These are phyloP conservation scores for Pelargonium fulgidum DNA, from an alignment of 441 rosid species.

Conservation along the genomic window DNA sequence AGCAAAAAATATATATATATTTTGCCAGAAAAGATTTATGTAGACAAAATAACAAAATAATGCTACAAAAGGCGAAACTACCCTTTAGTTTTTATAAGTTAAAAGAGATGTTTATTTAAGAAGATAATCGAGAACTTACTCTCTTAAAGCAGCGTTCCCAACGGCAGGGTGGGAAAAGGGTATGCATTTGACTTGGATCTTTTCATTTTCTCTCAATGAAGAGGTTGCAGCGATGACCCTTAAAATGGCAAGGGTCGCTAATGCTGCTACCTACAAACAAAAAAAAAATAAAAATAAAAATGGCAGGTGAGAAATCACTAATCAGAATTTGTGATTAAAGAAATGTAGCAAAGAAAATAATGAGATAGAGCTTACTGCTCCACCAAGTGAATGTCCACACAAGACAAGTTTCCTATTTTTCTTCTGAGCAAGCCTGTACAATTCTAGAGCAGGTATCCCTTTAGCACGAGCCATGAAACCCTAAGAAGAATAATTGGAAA, in stretches of 20 bases:
- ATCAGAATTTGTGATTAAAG: not conserved
- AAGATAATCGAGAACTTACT: conserved; percentile 42
- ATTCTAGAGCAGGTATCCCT: conserved; percentile 94
- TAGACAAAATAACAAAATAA: conserved; percentile 11
- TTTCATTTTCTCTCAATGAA: conserved; percentile 57
- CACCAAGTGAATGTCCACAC: conserved; percentile 99
- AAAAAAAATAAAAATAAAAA: conserved; percentile 3
- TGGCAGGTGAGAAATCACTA: conserved; percentile 14
- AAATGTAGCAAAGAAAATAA: conserved; percentile 12
- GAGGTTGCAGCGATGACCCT: conserved; percentile 84
- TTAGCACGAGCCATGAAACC: conserved; percentile 98
- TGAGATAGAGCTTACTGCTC: conserved; percentile 59
- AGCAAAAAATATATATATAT: too few species aligned
- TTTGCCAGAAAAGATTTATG: conserved; percentile 8
- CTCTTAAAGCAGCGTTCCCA: conserved; percentile 94
- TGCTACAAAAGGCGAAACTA: conserved; percentile 6
- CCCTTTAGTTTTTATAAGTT: not conserved
- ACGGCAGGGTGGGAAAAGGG: conserved; percentile 97
- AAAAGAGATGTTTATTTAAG: not conserved
- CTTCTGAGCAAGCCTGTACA: conserved; percentile 90
- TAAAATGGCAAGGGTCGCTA: conserved; percentile 94
- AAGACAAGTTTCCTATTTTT: conserved; percentile 90
- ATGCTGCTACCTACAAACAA: conserved; percentile 67
- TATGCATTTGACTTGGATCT: conserved; percentile 76
- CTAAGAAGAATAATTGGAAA: conserved; percentile 33